These are phyloP conservation scores for Acephala macrosclerotiorum DNA, from an alignment of 2,329 filamentous ascomycete genomes.

Conservation along the genomic window DNA sequence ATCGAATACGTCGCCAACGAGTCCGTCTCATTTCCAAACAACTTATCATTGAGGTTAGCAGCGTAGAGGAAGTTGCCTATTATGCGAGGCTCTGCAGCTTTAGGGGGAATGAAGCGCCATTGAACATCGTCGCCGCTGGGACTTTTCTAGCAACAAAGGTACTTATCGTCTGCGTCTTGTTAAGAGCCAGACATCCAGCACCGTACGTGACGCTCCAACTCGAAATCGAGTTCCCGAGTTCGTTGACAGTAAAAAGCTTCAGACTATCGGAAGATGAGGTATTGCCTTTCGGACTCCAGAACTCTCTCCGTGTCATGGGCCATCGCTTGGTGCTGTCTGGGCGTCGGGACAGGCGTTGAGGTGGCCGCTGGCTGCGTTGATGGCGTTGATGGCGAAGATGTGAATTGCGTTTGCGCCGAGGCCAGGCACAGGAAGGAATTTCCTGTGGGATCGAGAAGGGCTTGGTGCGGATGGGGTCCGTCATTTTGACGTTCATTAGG, in stretches of 20 bases:
- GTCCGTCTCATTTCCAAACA: constrained; percentile 55
- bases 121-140: constrained; percentile 42
- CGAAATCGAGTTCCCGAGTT: constrained; percentile 50
- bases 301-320: constrained; percentile 58
- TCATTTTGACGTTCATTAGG: constrained; percentile 47
- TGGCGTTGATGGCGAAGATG: constrained; percentile 53
- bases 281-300: constrained; percentile 46
- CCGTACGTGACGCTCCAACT: constrained; percentile 47
- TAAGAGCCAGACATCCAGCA: constrained; percentile 51
- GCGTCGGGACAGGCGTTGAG: constrained; percentile 48
- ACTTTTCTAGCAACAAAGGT: constrained; percentile 44
- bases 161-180: constrained; percentile 54
- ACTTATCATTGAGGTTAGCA: constrained; percentile 67
- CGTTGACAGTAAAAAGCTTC: constrained; percentile 50
- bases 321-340: constrained; percentile 48
- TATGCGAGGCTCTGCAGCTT: constrained; percentile 61
- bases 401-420: constrained; percentile 57
- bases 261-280: constrained; percentile 7
- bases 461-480: constrained; percentile 56
- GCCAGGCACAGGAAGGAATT: constrained; percentile 57
- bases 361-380: constrained; percentile 48
- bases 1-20: constrained; percentile 49
- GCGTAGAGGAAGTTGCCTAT: constrained; percentile 63
- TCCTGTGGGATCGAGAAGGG: constrained; percentile 58
- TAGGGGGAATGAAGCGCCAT: constrained; percentile 35